phyloP scores from a whole-genome alignment of 2,329 filamentous ascomycete species.

The Fusarium sp. region DNA sequence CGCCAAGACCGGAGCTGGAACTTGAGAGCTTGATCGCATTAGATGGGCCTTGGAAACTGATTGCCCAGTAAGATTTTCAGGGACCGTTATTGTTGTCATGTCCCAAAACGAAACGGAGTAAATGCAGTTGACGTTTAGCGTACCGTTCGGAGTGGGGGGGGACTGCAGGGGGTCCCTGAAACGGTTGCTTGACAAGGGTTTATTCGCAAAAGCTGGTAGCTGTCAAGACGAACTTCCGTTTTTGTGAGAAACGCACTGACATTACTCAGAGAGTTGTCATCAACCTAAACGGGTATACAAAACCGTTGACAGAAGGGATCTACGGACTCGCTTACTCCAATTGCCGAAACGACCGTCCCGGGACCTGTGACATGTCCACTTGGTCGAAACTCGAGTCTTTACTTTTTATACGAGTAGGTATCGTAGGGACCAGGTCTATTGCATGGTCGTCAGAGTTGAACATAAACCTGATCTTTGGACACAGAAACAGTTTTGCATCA shows the following conservation, averaged over 20 bases:
- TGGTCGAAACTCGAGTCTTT: constrained; percentile 1
- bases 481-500: neutral
- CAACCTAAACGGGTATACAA: constrained; percentile 14
- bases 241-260: neutral
- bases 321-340: constrained; percentile 15
- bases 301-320: constrained; percentile 9
- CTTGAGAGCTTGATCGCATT: neutral
- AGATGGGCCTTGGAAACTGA: neutral
- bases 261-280: constrained; percentile 22
- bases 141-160: constrained; percentile 10
- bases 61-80: neutral
- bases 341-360: constrained; percentile 17
- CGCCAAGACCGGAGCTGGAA: constrained; percentile 1
- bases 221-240: neutral
- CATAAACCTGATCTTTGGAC: constrained; percentile 13
- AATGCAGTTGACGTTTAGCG: neutral
- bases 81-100: neutral
- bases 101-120: constrained; percentile 25
- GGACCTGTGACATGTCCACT: constrained; percentile 21
- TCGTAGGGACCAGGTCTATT: neutral
- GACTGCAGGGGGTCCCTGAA: constrained; percentile 10
- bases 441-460: neutral
- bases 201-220: neutral
- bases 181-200: neutral
- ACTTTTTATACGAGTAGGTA: neutral